Conservation (phyloP, 2,329 filamentous ascomycete species). For the Hypoxylon rubiginosum region DNA sequence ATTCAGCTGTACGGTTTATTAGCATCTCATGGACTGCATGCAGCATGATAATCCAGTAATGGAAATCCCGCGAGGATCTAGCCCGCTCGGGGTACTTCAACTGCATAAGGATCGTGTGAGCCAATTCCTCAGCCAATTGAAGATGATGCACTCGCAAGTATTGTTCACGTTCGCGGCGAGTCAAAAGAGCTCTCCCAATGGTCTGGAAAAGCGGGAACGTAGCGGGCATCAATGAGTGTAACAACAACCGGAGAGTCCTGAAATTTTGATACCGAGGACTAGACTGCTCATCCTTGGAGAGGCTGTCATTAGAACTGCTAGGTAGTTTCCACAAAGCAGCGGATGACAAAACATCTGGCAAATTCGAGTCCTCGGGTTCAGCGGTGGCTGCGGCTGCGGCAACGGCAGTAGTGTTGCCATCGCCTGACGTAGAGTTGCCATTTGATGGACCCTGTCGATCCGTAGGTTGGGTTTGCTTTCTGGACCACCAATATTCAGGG, state of each 20-base stretch:
- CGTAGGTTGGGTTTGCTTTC: constrained; percentile 42
- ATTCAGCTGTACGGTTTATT: constrained; percentile 70
- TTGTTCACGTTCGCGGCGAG: constrained; percentile 78
- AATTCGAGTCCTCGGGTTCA: constrained; percentile 48
- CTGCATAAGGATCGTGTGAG: constrained; percentile 77
- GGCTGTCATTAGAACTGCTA: constrained; percentile 22
- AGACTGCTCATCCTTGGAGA: constrained; percentile 46
- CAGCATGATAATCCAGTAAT: constrained; percentile 86
- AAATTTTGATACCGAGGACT: constrained; percentile 76
- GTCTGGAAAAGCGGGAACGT: constrained; percentile 90
- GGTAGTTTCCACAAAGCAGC: constrained; percentile 45
- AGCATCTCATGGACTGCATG: constrained; percentile 83
- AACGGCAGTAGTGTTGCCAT: constrained; percentile 19
- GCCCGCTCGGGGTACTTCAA: constrained; percentile 64
- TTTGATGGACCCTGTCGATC: constrained; percentile 34
- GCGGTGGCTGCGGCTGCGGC: constrained; percentile 19
- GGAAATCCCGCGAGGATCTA: constrained; percentile 74
- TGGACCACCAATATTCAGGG: constrained; percentile 74
- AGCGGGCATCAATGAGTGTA: constrained; percentile 82
- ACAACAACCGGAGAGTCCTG: constrained; percentile 78
- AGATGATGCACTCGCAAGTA: constrained; percentile 68
- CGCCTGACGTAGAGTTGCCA: constrained; percentile 22
- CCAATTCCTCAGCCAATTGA: constrained; percentile 74
- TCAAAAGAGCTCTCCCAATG: constrained; percentile 84
- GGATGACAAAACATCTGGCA: constrained; percentile 47